Evolutionary conservation across 2,329 filamentous ascomycete species (phyloP), one percentile per base, ranked within the genome.

Genomic region (Neopestalotiopsis rosae): DNA sequence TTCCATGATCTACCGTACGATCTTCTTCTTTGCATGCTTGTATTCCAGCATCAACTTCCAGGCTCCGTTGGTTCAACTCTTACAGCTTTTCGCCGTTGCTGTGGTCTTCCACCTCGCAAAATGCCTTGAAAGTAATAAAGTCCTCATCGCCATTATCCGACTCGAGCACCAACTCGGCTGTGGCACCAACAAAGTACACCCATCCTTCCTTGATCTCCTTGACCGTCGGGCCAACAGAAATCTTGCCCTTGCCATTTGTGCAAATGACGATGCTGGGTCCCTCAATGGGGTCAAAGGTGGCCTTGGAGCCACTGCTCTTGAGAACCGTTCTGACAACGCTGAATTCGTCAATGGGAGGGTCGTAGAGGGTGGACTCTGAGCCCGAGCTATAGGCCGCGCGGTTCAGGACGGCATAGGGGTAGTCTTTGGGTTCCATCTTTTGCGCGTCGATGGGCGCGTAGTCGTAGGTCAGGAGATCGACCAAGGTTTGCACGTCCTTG

Each of bases 271-370:
- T 94, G 79, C 94, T 97, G 0, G 96, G 96, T 0, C 96, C 96
- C 6, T 92, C 90, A 63, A 99, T 89, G 0, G 90, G 87, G 71
- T 97, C 95, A 75, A 99, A 97, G 0, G 93, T 97, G 0, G 90
- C 94, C 81, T 97, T 97, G 38, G 93, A 89, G 2, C 90, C 92
- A 0, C 86, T 84, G 20, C 85, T 86, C 73, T 91, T 92, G 45
- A 99, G 84, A 12, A 92, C 88, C 0, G 93, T 92, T 76, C 94
- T 91, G 61, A 98, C 89, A 17, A 99, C 95, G 73, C 91, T 92
- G 80, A 99, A 99, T 79, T 99, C 96, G 66, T 97, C 94, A 72
- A 99, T 99, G 0, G 96, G 96, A 0, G 96, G 96, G 77, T 99
- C 93, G 80, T 99, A 99, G 17, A 98, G 88, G 10, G 88, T 84